Percentiles rank a stretch among this genome's conserved stretches.
These are phyloP conservation scores for Hemisphaericaspora subhashii DNA, from an alignment of 1,139 yeast genomes.

Conservation along the genomic window DNA sequence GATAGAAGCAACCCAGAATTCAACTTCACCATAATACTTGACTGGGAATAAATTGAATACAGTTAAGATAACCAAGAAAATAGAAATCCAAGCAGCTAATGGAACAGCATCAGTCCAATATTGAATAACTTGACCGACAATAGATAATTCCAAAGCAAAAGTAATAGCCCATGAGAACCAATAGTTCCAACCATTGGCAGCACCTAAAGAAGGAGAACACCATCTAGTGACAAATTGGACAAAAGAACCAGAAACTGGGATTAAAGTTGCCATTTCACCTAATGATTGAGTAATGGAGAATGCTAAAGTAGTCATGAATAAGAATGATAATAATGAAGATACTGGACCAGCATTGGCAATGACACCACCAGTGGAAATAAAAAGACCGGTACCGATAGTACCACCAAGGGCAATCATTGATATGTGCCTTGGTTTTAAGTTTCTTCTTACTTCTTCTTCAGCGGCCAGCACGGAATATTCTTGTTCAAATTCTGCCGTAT, in stretches of 20 bases:
- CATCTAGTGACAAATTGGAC: constrained; percentile 57
- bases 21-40: constrained; percentile 47
- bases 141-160: constrained; percentile 77
- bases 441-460: constrained; percentile 33
- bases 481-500: constrained; percentile 9
- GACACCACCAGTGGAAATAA: constrained; percentile 57
- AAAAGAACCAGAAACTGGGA: constrained; percentile 69
- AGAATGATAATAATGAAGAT: constrained; percentile 61
- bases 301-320: constrained; percentile 66
- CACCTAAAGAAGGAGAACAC: constrained; percentile 70
- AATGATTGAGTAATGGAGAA: constrained; percentile 66
- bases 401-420: constrained; percentile 69
- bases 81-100: constrained; percentile 72
- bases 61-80: constrained; percentile 50
- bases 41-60: constrained; percentile 42
- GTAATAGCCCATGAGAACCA: constrained; percentile 90
- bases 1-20: constrained; percentile 55
- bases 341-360: constrained; percentile 70
- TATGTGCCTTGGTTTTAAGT: constrained; percentile 59
- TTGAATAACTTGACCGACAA: constrained; percentile 72
- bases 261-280: constrained; percentile 76
- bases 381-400: constrained; percentile 68
- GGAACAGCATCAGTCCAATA: constrained; percentile 78
- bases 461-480: constrained; percentile 9
- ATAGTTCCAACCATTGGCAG: constrained; percentile 80